Evolutionary conservation across 768 basidiomycete genomes (phyloP).

Genomic region (Asterophora lycoperdoides): DNA sequence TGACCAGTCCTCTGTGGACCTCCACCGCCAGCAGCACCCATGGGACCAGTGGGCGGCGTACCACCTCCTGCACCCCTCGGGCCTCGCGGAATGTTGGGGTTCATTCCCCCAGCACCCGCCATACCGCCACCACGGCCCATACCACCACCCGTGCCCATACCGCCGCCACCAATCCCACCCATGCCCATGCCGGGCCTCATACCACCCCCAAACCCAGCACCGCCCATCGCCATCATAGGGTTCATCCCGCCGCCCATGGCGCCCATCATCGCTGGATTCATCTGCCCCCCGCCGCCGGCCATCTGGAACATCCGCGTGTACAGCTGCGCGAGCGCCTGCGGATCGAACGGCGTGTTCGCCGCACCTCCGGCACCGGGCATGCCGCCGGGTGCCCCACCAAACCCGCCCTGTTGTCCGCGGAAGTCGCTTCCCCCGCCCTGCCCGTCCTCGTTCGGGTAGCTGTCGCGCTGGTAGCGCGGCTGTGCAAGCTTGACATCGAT

Average conservation of each 20-base stretch:
- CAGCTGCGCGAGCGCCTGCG: conserved; percentile 85
- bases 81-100: conserved; percentile 60
- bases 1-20: conserved; percentile 72
- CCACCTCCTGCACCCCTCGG: conserved; percentile 57
- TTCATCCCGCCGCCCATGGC: conserved; percentile 36
- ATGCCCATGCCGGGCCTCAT: conserved; percentile 39
- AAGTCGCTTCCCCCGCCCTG: conserved; percentile 22
- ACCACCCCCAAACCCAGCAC: conserved; percentile 32
- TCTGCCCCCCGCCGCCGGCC: conserved; percentile 49
- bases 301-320: conserved; percentile 96
- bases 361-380: conserved; percentile 26
- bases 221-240: conserved; percentile 32
- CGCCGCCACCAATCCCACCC: conserved; percentile 27
- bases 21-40: conserved; percentile 51
- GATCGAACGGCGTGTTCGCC: conserved; percentile 75
- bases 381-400: conserved; percentile 25
- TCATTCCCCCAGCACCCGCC: conserved; percentile 41
- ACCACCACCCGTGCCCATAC: conserved; percentile 32
- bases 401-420: conserved; percentile 37
- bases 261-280: conserved; percentile 60
- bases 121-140: conserved; percentile 36
- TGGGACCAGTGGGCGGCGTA: conserved; percentile 29
- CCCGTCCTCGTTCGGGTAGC: conserved; percentile 47
- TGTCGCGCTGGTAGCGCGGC: conserved; percentile 78
- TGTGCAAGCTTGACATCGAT: conserved; percentile 98